Conservation (phyloP, 441 rosid genomes). For the Metrosideros polymorpha region DNA sequence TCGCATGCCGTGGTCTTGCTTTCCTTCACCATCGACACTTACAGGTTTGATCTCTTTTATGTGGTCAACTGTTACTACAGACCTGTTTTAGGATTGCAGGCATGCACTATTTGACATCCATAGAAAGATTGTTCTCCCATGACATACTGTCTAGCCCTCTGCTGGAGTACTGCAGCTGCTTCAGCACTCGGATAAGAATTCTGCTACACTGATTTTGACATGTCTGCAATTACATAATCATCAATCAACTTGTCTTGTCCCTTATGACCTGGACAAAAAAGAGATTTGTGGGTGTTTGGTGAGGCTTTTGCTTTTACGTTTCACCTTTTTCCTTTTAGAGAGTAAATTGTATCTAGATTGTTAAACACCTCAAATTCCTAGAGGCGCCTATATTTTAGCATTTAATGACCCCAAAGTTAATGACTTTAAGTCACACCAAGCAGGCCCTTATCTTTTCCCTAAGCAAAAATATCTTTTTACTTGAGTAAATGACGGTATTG, state of each 20-base stretch:
- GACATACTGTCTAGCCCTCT: neutral
- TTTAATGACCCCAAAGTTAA: neutral
- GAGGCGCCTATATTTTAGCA: neutral
- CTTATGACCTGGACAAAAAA: neutral
- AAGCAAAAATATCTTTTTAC: neutral
- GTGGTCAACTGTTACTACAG: neutral
- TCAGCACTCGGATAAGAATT: neutral
- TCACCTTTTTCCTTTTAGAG: neutral
- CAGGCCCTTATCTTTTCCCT: neutral
- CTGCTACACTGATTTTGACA: neutral
- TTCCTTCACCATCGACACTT: constrained; percentile 45
- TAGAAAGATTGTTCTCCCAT: neutral
- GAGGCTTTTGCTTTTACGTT: neutral
- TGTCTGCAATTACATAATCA: neutral
- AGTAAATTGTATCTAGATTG: neutral
- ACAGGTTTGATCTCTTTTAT: constrained; percentile 45
- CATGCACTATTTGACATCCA: neutral
- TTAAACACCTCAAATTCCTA: neutral
- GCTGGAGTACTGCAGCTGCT: neutral
- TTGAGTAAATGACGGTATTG: neutral
- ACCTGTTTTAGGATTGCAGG: neutral
- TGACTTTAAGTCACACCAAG: neutral
- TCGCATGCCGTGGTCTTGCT: constrained; percentile 50
- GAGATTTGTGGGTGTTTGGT: neutral
- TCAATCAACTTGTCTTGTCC: neutral